phyloP scores from a whole-genome alignment of 1,284 basidiomycete genomes.

The Cerrena zonata region DNA sequence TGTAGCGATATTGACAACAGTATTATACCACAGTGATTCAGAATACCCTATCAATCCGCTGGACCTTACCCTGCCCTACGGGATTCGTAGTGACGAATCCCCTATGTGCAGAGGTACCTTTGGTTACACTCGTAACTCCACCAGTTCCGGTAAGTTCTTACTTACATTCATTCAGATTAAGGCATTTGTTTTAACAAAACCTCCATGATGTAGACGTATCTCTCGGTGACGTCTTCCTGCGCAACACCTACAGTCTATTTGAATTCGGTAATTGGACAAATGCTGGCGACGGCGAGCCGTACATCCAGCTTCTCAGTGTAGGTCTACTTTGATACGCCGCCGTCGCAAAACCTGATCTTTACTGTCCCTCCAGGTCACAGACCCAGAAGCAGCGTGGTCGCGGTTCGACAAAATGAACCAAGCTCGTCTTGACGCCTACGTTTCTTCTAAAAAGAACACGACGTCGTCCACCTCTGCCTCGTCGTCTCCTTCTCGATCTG shows the following conservation, averaged over 20 bases:
- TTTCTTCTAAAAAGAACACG: no score
- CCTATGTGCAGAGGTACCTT: slow-evolving; percentile 3
- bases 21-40: not conserved
- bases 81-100: slow-evolving; percentile 1
- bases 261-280: slow-evolving; percentile 9
- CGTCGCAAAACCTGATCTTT: no score
- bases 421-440: no score
- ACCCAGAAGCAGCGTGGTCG: no score
- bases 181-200: not conserved
- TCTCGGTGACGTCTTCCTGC: slow-evolving; percentile 11
- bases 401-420: no score
- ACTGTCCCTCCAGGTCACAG: no score
- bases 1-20: not conserved
- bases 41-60: slow-evolving; percentile 12
- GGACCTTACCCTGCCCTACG: slow-evolving; percentile 1
- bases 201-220: slow-evolving; percentile 7
- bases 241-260: slow-evolving; percentile 12
- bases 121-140: not conserved
- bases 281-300: slow-evolving; percentile 4
- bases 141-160: slow-evolving; percentile 3
- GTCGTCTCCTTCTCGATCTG: no score
- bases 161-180: not conserved
- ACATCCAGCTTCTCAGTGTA: slow-evolving; percentile 14
- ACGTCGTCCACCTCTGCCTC: no score
- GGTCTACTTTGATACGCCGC: no score